These are phyloP conservation scores for Hemisphaericaspora nanyangensis DNA, from an alignment of 805 yeast genomes.

Conservation along the genomic window DNA sequence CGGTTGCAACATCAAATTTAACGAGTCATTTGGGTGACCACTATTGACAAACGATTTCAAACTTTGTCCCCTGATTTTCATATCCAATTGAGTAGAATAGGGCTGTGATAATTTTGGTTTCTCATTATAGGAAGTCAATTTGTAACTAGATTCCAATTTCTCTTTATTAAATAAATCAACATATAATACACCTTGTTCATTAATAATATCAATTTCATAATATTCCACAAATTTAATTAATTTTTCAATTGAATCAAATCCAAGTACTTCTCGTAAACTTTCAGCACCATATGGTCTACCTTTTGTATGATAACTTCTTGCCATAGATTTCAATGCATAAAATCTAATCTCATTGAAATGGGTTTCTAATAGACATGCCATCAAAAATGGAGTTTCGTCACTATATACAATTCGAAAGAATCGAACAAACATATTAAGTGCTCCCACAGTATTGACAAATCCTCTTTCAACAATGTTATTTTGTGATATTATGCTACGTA, in stretches of 20 bases:
- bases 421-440: conserved; percentile 54
- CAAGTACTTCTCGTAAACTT: conserved; percentile 48
- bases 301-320: conserved; percentile 63
- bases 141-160: conserved; percentile 36
- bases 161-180: conserved; percentile 42
- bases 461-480: conserved; percentile 58
- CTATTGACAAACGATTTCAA: conserved; percentile 28
- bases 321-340: conserved; percentile 64
- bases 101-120: conserved; percentile 37
- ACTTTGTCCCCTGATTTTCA: conserved; percentile 17
- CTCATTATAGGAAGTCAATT: conserved; percentile 33
- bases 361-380: conserved; percentile 73
- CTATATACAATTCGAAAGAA: conserved; percentile 58
- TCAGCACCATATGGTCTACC: conserved; percentile 60
- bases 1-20: not conserved
- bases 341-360: conserved; percentile 78
- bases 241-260: conserved; percentile 61
- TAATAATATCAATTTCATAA: conserved; percentile 50
- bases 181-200: conserved; percentile 22
- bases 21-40: conserved; percentile 25
- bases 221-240: conserved; percentile 55
- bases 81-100: conserved; percentile 29
- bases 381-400: conserved; percentile 53
- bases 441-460: conserved; percentile 46
- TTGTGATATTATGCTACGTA: conserved; percentile 64